Percentiles rank a stretch among this genome's conserved stretches.
Conservation (phyloP, 352 stramenopile genomes). For the Phytophthora agathidicida region DNA sequence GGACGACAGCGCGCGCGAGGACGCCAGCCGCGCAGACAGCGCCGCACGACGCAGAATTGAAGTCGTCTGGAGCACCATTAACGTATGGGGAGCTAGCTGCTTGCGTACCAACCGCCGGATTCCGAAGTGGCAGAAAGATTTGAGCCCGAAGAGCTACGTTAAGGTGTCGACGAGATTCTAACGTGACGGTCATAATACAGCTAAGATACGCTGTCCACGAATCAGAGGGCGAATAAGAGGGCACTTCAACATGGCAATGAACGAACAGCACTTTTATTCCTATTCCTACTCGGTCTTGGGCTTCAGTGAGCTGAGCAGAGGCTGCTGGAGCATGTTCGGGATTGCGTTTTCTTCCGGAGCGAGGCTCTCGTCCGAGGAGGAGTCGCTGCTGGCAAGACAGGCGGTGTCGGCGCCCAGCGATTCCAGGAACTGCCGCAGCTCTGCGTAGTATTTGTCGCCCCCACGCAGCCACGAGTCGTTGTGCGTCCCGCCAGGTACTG, state of each 20-base stretch:
- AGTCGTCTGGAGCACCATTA: conserved; percentile 42
- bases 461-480: conserved; percentile 95
- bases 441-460: conserved; percentile 86
- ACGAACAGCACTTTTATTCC: conserved; percentile 1
- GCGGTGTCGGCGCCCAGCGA: conserved; percentile 31
- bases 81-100: not conserved
- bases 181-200: no score
- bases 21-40: conserved; percentile 7
- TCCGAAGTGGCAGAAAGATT: conserved; percentile 39
- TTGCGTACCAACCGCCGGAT: conserved; percentile 14
- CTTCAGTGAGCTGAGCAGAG: conserved; percentile 54
- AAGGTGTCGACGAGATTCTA: conserved; percentile 17
- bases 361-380: conserved; percentile 11
- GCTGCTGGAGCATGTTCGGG: conserved; percentile 72
- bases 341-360: conserved; percentile 61
- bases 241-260: conserved; percentile 30
- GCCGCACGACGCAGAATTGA: conserved; percentile 32
- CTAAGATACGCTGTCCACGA: conserved; percentile 18
- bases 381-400: conserved; percentile 13
- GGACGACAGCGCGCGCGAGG: conserved; percentile 34
- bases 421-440: conserved; percentile 72
- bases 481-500: conserved; percentile 91
- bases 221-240: conserved; percentile 13
- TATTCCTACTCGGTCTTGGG: conserved; percentile 32
- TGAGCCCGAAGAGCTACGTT: not conserved